Evolutionary conservation across 2,329 filamentous ascomycete genomes (phyloP), one percentile per base, ranked within the genome.

Genomic region (Neonectria neomacrospora): DNA sequence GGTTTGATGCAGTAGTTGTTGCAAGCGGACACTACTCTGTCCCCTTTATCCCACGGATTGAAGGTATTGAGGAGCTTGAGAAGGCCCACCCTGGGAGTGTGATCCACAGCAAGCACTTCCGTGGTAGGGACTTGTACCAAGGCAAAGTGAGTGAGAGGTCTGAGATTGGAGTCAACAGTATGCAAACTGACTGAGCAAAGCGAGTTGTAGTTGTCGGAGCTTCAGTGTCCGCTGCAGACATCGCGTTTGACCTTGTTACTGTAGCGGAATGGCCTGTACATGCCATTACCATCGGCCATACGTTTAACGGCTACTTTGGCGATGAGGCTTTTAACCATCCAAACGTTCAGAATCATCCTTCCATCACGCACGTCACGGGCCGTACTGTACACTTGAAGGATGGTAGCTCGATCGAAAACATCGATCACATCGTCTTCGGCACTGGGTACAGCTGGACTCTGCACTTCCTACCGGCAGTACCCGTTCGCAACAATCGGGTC

Each of bases 361-460:
- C 83, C 0, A 84, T 88, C 32, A 73, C 79, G 0, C 75, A 77
- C 3, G 73, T 88, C 11, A 74, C 73, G 5, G 78, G 77, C 0
- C 74, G 81, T 12, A 83, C 80, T 0, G 83, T 90, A 0, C 78
- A 86, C 61, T 86, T 91, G 44, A 78, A 80, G 32, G 85, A 90
- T 65, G 87, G 87, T 2, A 82, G 77, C 1, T 78, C 73, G 1
- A 79, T 88, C 7, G 66, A 79, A 0, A 78, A 84, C 18, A 84
- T 91, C 14, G 89, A 91, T 73, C 73, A 85, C 68, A 80, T 91
- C 62, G 85, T 91, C 64, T 89, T 91, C 62, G 88, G 87, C 23
- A 91, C 89, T 0, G 89, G 89, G 0, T 90, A 89, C 73, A 83
- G 80, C 18, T 91, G 86, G 86, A 86, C 85, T 0, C 72, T 90